These are phyloP conservation scores for Creolimax fragrantissima DNA, from an alignment of 78 protist genomes.

Conservation along the genomic window DNA sequence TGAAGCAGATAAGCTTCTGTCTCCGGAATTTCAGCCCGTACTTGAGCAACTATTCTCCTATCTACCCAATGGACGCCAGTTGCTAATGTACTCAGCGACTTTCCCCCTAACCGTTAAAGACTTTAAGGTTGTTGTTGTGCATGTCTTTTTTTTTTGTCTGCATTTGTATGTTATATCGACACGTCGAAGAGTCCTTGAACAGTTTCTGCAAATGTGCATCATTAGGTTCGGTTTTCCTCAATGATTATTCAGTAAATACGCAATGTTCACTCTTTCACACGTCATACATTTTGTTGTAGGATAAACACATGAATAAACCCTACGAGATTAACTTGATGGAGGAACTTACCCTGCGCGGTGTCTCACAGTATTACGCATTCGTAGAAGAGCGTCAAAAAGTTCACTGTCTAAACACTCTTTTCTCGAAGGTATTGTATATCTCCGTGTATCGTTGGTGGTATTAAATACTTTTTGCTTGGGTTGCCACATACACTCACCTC, in stretches of 20 bases:
- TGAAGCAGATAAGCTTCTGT: constrained; percentile 95
- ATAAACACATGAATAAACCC: constrained; percentile 62
- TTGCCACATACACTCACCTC: background rate
- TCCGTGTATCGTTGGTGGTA: background rate
- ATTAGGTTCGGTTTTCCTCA: no score
- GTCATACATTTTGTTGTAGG: no score
- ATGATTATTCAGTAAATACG: no score
- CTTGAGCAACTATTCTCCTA: constrained; percentile 58
- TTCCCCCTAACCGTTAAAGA: constrained; percentile 88
- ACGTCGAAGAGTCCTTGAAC: no score
- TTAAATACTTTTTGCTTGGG: no score
- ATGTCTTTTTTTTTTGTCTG: background rate
- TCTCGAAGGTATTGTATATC: constrained; percentile 58
- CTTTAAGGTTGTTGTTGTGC: constrained; percentile 23
- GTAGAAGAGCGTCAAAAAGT: constrained; percentile 96
- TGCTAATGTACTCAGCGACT: constrained; percentile 91
- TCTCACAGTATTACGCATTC: constrained; percentile 96
- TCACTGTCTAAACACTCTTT: constrained; percentile 92
- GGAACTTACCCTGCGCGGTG: constrained; percentile 94
- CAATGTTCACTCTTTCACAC: no score
- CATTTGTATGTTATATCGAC: no score
- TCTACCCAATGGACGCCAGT: constrained; percentile 77
- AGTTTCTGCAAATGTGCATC: no score
- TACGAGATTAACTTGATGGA: constrained; percentile 94
- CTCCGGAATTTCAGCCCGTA: constrained; percentile 85